These are phyloP conservation scores for Pichia deserticola DNA, from an alignment of 805 yeast species.

Conservation along the genomic window DNA sequence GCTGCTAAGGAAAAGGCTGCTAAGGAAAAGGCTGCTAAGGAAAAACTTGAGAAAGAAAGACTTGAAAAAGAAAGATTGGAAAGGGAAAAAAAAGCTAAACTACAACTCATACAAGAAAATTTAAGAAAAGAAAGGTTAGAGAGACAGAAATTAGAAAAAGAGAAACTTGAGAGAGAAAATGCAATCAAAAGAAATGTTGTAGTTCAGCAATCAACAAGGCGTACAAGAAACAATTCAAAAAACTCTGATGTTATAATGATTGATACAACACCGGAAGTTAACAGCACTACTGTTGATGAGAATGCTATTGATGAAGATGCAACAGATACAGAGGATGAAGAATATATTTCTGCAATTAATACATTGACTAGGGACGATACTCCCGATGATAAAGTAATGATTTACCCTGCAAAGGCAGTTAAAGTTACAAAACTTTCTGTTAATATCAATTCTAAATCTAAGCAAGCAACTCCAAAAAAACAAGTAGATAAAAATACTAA, in stretches of 20 bases:
- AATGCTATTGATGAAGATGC: neutral
- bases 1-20: no score
- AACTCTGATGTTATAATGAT: neutral
- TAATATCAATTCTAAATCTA: neutral
- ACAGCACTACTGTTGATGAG: neutral
- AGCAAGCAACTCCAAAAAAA: neutral
- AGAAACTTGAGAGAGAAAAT: neutral
- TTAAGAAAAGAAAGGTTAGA: neutral
- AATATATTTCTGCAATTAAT: neutral
- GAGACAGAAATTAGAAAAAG: neutral
- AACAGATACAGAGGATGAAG: constrained; percentile 1
- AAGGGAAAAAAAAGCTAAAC: no score
- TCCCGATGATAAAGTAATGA: constrained; percentile 3
- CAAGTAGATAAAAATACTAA: neutral
- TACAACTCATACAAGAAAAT: neutral
- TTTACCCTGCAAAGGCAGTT: constrained; percentile 5
- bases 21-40: constrained; percentile 6
- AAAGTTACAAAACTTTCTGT: constrained; percentile 4
- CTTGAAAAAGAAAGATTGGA: neutral
- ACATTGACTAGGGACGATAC: constrained; percentile 7
- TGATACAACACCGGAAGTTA: neutral
- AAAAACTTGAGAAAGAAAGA: neutral
- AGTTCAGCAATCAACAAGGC: neutral
- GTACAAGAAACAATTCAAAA: neutral
- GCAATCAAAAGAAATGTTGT: no score